phyloP scores from a whole-genome alignment of 2,329 filamentous ascomycete species.

The Sphaerostilbella broomeana region DNA sequence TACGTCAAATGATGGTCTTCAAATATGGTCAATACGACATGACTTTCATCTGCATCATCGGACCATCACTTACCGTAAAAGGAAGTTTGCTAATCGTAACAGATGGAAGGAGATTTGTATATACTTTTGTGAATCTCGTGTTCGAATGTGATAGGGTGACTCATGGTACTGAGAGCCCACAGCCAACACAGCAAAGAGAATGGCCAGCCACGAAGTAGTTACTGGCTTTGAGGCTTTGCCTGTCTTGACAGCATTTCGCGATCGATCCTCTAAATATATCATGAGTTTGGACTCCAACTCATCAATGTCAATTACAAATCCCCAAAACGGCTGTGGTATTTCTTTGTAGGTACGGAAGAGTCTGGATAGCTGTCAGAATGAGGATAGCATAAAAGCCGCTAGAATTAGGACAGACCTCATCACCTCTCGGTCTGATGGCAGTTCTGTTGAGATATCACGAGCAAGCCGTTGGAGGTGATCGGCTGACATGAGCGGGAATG shows the following conservation, averaged over 20 bases:
- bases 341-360: slow-evolving; percentile 61
- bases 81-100: slow-evolving; percentile 55
- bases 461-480: slow-evolving; percentile 55
- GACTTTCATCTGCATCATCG: too few species aligned
- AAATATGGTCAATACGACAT: slow-evolving; percentile 11
- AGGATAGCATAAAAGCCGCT: slow-evolving; percentile 1
- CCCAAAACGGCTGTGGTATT: slow-evolving; percentile 62
- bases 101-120: slow-evolving; percentile 61
- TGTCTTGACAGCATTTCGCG: slow-evolving; percentile 44
- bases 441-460: slow-evolving; percentile 52
- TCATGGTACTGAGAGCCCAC: slow-evolving; percentile 62
- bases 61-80: slow-evolving; percentile 44
- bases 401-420: slow-evolving; percentile 48
- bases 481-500: slow-evolving; percentile 61
- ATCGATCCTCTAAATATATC: slow-evolving; percentile 58
- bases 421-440: slow-evolving; percentile 59
- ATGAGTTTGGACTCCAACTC: slow-evolving; percentile 59
- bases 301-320: slow-evolving; percentile 59
- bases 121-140: slow-evolving; percentile 53
- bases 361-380: slow-evolving; percentile 29
- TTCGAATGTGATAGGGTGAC: slow-evolving; percentile 55
- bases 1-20: slow-evolving; percentile 56
- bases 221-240: slow-evolving; percentile 44
- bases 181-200: slow-evolving; percentile 58
- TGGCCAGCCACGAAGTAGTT: slow-evolving; percentile 59